Evolutionary conservation across 305 asterid species (phyloP), one percentile per base, ranked within the genome.

Genomic region (Solanum chacoense): DNA sequence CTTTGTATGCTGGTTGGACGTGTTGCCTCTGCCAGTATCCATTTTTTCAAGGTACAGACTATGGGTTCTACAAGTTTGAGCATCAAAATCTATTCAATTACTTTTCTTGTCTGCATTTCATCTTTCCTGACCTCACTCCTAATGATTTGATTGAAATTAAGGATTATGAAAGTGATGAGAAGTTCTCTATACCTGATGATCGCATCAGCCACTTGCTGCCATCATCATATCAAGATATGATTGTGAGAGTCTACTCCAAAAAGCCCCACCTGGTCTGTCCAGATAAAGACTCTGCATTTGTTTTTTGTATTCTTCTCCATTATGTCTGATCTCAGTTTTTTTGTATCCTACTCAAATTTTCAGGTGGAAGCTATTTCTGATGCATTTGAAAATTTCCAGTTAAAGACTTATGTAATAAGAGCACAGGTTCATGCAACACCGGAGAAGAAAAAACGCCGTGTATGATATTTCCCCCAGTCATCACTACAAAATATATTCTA

Each of bases 141-240:
- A 34, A n/a, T 12, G 50, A 84, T 84, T 55, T 59, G 32, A 63
- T 84, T 84, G 55, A 89, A 88, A 5, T 31, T 74, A 93, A 95
- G 99, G 99, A 95, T 90, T 95, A 94, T 89, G 94, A 92, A 11
- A 94, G 99, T 89, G 95, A 94, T 10, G 96, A 94, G 86, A 97
- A 93, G 89, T 91, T 96, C 89, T 35, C 95, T 7, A 93, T 97
- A 84, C 77, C 95, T 40, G 95, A 95, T 88, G 94, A 95, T 86
- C 97, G 94, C 37, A 87, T 97, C 90, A 97, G 99, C 93, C 98
- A 96, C 93, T 93, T 97, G 95, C 95, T 97, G 91, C 99, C 99
- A 76, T 63, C 98, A 65, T 95, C 90, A 87, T 95, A 88, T 88
- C 97, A 96, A 90, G 99, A 97, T 92, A 94, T 94, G 98, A 96